Evolutionary conservation across 306 rosid species (phyloP).

Genomic region (Rubus parviflorus): DNA sequence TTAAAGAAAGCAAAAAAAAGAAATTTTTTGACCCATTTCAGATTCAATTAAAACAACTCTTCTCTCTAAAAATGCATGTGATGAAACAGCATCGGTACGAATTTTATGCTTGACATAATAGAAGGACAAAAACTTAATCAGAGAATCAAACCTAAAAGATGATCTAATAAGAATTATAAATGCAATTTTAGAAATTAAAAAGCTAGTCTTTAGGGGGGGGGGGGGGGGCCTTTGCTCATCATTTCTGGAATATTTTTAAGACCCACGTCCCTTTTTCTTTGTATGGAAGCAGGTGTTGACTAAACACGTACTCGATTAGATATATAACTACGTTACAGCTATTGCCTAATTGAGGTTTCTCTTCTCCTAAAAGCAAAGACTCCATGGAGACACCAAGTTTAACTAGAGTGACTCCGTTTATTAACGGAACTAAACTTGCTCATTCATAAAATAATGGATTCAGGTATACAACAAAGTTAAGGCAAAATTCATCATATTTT

Average conservation of each 20-base stretch:
- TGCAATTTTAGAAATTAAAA: conserved; percentile 30
- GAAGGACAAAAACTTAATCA: neutral
- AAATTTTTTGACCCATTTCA: neutral
- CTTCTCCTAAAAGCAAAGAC: conserved; percentile 21
- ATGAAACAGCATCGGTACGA: neutral
- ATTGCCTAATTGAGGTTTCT: conserved; percentile 17
- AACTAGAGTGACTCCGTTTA: neutral
- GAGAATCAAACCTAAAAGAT: conserved; percentile 8
- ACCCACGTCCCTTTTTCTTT: conserved; percentile 53
- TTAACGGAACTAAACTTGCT: neutral
- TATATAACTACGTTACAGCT: conserved; percentile 28
- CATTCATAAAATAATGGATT: neutral
- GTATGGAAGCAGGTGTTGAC: conserved; percentile 90
- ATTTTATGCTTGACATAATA: neutral
- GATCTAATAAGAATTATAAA: conserved; percentile 16
- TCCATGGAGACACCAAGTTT: no score
- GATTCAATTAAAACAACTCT: neutral
- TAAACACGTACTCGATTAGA: conserved; percentile 39
- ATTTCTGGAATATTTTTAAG: conserved; percentile 57
- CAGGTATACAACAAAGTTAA: neutral
- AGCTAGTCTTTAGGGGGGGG: conserved; percentile 49
- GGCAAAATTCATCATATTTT: no score
- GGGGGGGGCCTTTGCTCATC: conserved; percentile 38
- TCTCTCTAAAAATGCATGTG: conserved; percentile 14
- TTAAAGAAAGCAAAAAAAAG: neutral